Conservation (phyloP, 2,329 filamentous ascomycete genomes). For the Metarhizium rileyi region DNA sequence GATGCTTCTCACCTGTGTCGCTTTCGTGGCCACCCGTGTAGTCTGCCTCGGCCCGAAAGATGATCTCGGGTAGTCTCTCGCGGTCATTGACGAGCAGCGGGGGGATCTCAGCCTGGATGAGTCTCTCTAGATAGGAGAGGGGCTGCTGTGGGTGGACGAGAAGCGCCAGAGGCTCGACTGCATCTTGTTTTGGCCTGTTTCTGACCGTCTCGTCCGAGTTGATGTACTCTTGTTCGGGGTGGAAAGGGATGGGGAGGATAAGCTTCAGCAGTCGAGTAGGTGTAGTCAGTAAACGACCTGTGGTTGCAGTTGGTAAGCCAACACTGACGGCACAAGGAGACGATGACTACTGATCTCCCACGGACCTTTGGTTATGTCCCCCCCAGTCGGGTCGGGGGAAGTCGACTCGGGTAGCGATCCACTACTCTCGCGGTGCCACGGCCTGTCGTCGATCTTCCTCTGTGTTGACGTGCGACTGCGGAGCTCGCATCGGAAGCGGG, state of each 20-base stretch:
- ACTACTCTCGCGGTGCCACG: conserved; percentile 56
- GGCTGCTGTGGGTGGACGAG: conserved; percentile 86
- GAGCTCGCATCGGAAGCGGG: not conserved
- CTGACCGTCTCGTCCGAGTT: conserved; percentile 29
- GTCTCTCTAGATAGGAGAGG: conserved; percentile 76
- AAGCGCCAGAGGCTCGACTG: conserved; percentile 72
- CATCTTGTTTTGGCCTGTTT: conserved; percentile 21
- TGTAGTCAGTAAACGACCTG: conserved; percentile 69
- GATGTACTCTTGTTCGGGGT: conserved; percentile 28
- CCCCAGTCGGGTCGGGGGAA: conserved; percentile 16
- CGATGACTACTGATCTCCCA: not conserved
- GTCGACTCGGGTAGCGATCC: conserved; percentile 25
- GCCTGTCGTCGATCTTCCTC: conserved; percentile 48
- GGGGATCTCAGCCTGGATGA: conserved; percentile 82
- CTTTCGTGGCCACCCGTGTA: conserved; percentile 35
- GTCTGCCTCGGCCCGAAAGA: conserved; percentile 70
- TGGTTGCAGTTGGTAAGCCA: not conserved
- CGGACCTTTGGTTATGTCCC: conserved; percentile 22
- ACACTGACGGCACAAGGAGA: not conserved
- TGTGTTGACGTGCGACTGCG: conserved; percentile 25
- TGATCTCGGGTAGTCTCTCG: conserved; percentile 63
- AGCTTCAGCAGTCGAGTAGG: conserved; percentile 73
- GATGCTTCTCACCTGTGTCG: conserved; percentile 3
- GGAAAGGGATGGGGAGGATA: conserved; percentile 57
- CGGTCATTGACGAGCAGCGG: conserved; percentile 52